phyloP scores from a whole-genome alignment of 2,329 filamentous ascomycete species.

The Pyrenophora teres region DNA sequence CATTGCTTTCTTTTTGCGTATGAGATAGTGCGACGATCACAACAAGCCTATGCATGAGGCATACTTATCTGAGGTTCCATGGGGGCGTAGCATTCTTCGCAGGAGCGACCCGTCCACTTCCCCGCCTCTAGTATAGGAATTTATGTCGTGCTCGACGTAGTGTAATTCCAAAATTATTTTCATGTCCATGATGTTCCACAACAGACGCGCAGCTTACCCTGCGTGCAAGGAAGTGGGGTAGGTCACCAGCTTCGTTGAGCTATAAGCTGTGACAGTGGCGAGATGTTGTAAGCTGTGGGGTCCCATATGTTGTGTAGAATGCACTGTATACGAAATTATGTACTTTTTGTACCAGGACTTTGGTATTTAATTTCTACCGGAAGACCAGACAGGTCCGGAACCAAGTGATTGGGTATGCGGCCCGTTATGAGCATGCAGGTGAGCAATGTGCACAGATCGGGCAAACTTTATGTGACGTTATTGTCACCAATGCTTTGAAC shows the following conservation, averaged over 20 bases:
- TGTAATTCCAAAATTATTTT: background rate
- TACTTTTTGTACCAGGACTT: background rate
- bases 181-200: background rate
- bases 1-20: no score
- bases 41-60: background rate
- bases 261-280: background rate
- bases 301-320: background rate
- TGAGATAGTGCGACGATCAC: no score
- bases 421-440: background rate
- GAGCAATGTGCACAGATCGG: background rate
- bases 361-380: background rate
- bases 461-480: constrained; percentile 1
- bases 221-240: background rate
- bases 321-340: background rate
- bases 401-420: background rate
- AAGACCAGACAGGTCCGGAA: background rate
- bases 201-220: background rate
- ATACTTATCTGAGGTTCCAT: background rate
- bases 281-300: background rate
- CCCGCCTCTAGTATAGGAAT: background rate
- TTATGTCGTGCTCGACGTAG: background rate
- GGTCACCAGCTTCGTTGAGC: background rate
- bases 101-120: background rate
- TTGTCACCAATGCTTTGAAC: background rate
- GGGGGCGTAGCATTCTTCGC: background rate